Percentiles rank a stretch among this genome's conserved stretches.
phyloP scores from a whole-genome alignment of 257 asterid genomes.

The Paulownia fortunei region DNA sequence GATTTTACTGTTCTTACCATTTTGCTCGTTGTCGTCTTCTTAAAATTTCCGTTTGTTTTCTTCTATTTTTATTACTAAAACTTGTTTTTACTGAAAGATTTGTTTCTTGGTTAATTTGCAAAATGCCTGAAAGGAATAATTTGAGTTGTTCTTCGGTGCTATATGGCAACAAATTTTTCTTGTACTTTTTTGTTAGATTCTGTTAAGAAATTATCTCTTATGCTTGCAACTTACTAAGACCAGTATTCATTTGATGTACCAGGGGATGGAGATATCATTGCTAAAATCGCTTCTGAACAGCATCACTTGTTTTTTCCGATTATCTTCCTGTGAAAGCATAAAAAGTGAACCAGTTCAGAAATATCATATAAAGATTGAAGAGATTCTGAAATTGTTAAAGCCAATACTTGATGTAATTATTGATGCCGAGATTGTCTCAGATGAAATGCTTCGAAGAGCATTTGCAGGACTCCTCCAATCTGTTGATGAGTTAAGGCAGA shows the following conservation, averaged over 20 bases:
- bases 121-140: background rate
- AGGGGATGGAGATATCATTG: slow-evolving; percentile 82
- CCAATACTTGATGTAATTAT: slow-evolving; percentile 64
- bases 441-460: slow-evolving; percentile 65
- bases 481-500: slow-evolving; percentile 68
- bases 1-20: background rate
- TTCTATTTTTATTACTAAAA: background rate
- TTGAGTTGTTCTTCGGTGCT: background rate
- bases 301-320: slow-evolving; percentile 55
- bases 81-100: background rate
- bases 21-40: background rate
- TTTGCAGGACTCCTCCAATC: slow-evolving; percentile 57
- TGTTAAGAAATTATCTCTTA: background rate
- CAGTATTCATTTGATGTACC: slow-evolving; percentile 35
- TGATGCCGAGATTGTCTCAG: slow-evolving; percentile 52
- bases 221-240: slow-evolving; percentile 26
- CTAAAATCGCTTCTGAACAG: slow-evolving; percentile 70
- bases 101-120: slow-evolving; percentile 4
- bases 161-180: background rate
- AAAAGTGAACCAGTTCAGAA: slow-evolving; percentile 63
- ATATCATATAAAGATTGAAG: slow-evolving; percentile 61
- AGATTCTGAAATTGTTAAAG: slow-evolving; percentile 63
- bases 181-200: background rate
- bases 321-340: slow-evolving; percentile 60
- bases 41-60: background rate